Conservation (phyloP, 495 filamentous ascomycete genomes). For the Astrothelium subdiscretum region DNA sequence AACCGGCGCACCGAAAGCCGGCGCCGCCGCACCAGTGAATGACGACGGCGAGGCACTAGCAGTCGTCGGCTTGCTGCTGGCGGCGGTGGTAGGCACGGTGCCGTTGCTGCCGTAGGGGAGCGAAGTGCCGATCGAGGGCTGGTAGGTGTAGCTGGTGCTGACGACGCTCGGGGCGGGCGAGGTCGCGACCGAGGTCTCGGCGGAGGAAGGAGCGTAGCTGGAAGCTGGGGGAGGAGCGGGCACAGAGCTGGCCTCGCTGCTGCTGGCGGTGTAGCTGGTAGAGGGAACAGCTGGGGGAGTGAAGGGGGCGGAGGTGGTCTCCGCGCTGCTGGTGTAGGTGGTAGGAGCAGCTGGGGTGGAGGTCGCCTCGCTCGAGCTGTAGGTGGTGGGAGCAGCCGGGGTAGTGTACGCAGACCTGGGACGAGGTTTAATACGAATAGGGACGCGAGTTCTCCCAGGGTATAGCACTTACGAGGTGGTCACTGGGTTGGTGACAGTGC, state of each 20-base stretch:
- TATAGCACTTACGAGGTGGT: constrained; percentile 36
- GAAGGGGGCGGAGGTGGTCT: constrained; percentile 2
- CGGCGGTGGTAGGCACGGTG: neutral
- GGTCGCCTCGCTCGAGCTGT: constrained; percentile 4
- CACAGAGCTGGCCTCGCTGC: too few species aligned
- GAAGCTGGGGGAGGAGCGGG: neutral
- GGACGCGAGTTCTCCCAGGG: constrained; percentile 25
- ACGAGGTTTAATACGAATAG: neutral
- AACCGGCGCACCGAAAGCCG: neutral
- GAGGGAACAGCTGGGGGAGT: constrained; percentile 3
- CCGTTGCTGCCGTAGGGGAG: constrained; percentile 11
- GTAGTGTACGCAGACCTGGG: neutral
- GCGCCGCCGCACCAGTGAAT: neutral
- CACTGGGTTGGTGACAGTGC: constrained; percentile 65
- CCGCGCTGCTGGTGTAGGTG: neutral
- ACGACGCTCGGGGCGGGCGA: constrained; percentile 7
- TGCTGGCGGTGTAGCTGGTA: constrained; percentile 5
- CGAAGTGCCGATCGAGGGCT: constrained; percentile 4
- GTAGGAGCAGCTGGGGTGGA: constrained; percentile 1
- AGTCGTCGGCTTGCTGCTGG: neutral
- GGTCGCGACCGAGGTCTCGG: constrained; percentile 13
- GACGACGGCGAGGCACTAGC: neutral
- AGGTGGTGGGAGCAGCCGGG: constrained; percentile 6
- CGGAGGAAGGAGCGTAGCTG: neutral
- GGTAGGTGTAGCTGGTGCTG: neutral